These are phyloP conservation scores for Neofusicoccum parvum DNA, from an alignment of 2,329 filamentous ascomycete genomes.

Conservation along the genomic window DNA sequence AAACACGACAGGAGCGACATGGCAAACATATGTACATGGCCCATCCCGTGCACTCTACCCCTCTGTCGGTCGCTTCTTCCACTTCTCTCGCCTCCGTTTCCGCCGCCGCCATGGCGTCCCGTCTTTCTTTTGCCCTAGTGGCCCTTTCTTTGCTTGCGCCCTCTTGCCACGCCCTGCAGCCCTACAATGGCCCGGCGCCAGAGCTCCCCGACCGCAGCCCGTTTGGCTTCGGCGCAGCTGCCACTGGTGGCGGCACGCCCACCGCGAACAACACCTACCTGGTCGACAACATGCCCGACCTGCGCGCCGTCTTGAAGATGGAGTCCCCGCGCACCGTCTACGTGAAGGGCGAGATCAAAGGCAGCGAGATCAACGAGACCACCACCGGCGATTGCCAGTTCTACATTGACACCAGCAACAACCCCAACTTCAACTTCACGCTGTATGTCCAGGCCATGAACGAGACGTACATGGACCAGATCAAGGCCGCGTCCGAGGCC, in stretches of 20 bases:
- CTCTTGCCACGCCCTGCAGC: background rate
- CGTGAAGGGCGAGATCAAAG: conserved; percentile 15
- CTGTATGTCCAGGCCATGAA: background rate
- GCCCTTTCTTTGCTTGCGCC: background rate
- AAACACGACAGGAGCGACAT: background rate
- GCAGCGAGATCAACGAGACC: conserved; percentile 13
- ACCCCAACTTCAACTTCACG: conserved; percentile 9
- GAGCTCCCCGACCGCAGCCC: background rate
- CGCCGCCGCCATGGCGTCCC: background rate
- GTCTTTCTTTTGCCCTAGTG: background rate
- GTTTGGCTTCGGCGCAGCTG: conserved; percentile 12
- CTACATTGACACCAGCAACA: conserved; percentile 15
- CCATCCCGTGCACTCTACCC: background rate
- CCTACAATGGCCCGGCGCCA: conserved; percentile 12
- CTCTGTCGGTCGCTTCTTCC: background rate
- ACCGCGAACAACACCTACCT: conserved; percentile 8
- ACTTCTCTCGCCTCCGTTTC: background rate
- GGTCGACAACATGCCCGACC: conserved; percentile 17
- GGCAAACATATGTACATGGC: background rate
- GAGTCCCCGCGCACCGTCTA: conserved; percentile 13
- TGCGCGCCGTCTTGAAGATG: conserved; percentile 12
- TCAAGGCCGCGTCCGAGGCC: background rate
- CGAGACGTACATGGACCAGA: background rate
- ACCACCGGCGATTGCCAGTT: background rate
- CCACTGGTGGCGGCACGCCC: conserved; percentile 10